These are phyloP conservation scores for Penicillium paneum DNA, from an alignment of 2,329 filamentous ascomycete species.

Conservation along the genomic window DNA sequence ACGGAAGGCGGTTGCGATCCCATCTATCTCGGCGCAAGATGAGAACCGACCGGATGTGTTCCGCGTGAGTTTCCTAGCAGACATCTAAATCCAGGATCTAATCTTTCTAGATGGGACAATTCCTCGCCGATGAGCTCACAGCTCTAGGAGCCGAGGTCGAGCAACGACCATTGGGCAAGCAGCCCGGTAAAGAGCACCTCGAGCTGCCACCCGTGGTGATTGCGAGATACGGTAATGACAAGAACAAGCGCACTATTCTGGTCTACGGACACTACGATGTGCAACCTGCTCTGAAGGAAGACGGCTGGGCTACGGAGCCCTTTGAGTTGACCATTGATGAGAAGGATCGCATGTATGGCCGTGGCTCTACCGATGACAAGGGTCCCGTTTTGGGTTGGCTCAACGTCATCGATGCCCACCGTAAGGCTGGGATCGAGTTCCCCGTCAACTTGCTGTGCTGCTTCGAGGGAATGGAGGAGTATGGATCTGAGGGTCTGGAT, in stretches of 20 bases:
- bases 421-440: constrained; percentile 90
- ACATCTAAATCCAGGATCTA: not conserved
- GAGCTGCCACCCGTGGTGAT: constrained; percentile 90
- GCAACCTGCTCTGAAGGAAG: constrained; percentile 86
- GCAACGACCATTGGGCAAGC: constrained; percentile 81
- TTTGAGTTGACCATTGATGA: constrained; percentile 85
- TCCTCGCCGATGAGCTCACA: constrained; percentile 78
- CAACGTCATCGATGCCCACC: constrained; percentile 96
- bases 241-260: constrained; percentile 88
- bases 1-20: constrained; percentile 89
- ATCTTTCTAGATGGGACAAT: constrained; percentile 73
- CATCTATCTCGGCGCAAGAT: constrained; percentile 90
- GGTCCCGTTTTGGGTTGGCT: constrained; percentile 95
- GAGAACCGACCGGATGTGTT: constrained; percentile 86
- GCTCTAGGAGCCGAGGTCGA: constrained; percentile 82
- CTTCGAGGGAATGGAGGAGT: constrained; percentile 99
- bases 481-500: constrained; percentile 92
- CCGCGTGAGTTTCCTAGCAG: constrained; percentile 49
- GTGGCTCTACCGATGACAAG: constrained; percentile 96
- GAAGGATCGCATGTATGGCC: constrained; percentile 92
- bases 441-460: constrained; percentile 98
- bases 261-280: constrained; percentile 99
- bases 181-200: constrained; percentile 85
- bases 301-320: constrained; percentile 94
- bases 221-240: constrained; percentile 86